Conservation (phyloP, 352 stramenopile species). For the Elongisporangium senticosum region DNA sequence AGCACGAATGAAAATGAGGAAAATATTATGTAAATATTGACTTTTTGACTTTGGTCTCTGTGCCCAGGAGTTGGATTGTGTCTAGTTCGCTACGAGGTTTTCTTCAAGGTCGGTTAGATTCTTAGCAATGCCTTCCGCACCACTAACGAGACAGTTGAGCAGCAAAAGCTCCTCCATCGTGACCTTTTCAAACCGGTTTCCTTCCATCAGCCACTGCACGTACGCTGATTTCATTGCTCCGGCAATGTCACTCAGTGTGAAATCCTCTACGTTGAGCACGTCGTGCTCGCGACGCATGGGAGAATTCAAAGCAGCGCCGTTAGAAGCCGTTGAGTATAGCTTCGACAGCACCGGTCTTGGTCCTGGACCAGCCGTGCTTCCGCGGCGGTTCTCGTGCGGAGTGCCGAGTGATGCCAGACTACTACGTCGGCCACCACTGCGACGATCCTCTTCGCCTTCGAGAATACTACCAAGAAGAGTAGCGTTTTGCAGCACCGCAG, state of each 20-base stretch:
- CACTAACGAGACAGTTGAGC: slow-evolving; percentile 47
- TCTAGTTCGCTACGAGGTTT: slow-evolving; percentile 9
- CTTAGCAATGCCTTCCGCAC: slow-evolving; percentile 35
- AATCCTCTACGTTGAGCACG: slow-evolving; percentile 8
- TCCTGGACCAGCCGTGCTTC: background rate
- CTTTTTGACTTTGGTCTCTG: no score
- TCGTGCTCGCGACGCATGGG: slow-evolving; percentile 7
- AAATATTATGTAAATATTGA: no score
- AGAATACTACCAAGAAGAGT: background rate
- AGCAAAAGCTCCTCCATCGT: slow-evolving; percentile 52
- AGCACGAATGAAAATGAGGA: no score
- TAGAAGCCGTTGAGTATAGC: slow-evolving; percentile 1
- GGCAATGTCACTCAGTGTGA: slow-evolving; percentile 25
- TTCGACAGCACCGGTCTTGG: slow-evolving; percentile 1
- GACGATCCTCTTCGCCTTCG: slow-evolving; percentile 3
- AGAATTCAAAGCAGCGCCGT: background rate
- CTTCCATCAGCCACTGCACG: slow-evolving; percentile 44
- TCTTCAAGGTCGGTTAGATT: slow-evolving; percentile 12
- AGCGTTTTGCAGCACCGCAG: slow-evolving; percentile 4
- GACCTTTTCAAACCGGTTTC: slow-evolving; percentile 36
- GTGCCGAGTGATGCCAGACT: background rate
- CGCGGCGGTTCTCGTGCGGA: background rate
- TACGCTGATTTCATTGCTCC: slow-evolving; percentile 32
- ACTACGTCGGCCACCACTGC: no score
- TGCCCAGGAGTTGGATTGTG: no score